Evolutionary conservation across 2,329 filamentous ascomycete species (phyloP), one percentile per base, ranked within the genome.

Genomic region (Cladosporium oxysporum): DNA sequence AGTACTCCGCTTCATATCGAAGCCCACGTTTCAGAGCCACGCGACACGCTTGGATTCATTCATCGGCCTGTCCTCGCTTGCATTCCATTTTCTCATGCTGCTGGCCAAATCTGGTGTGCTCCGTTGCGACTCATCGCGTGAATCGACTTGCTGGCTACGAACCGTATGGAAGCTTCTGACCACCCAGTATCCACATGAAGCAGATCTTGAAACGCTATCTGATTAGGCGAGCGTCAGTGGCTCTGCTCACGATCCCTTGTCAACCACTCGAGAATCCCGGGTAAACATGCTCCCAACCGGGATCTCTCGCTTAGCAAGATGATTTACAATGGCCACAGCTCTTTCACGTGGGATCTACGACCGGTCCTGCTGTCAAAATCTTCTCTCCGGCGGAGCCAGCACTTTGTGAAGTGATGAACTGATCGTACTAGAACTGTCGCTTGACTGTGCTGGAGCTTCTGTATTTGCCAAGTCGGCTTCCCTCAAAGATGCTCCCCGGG

Each of bases 121-220:
- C 52, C 28, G 52, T 33, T 12, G 26, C 10, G 18, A 55, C 41
- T 21, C n/a, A 21, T n/a, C 10, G 41, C 41, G 41, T 47, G n/a
- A 47, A 21, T 47, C n/a, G 41, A 44, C 37, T 7, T 44, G 41
- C 41, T 47, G 41, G 5, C 8, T 26, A 12, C 41, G 49, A 28
- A 52, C 6, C 23, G 26, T 29, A 31, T 31, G 14, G 31, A 55
- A 21, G 52, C 33, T 55, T 31, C 31, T 55, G 52, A 55, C 31
- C 52, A 31, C 52, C 31, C 31, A 29, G 29, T 14, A 21, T 14
- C 28, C 31, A 33, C 52, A 2, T 21, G 29, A 53, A 55, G 28
- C 52, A 31, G 52, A 55, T 55, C 52, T 12, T 55, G 52, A 55
- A 55, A 55, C 52, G 52, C 52, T 55, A 33, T 33, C 16, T 55